These are phyloP conservation scores for Begonia fuchsioides DNA, from an alignment of 306 rosid species.

Conservation along the genomic window DNA sequence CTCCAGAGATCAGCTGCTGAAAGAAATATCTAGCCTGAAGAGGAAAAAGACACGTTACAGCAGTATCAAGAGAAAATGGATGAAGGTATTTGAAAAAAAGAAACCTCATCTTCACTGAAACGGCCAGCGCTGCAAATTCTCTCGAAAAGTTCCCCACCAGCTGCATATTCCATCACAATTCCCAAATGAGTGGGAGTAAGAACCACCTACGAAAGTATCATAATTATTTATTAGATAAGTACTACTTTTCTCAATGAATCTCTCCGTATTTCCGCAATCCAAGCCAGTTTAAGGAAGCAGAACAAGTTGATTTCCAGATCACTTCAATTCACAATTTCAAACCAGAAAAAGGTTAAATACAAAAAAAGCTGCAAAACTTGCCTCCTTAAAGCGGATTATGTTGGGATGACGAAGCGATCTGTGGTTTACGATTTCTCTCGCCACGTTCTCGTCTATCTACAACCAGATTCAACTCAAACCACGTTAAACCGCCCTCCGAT, in stretches of 20 bases:
- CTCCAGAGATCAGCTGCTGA: constrained; percentile 4
- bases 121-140: background rate
- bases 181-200: background rate
- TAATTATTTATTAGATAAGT: no score
- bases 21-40: background rate
- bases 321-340: background rate
- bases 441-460: background rate
- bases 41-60: background rate
- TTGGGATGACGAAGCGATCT: background rate
- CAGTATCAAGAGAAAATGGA: background rate
- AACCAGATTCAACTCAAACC: background rate
- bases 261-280: no score
- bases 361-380: background rate
- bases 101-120: constrained; percentile 2
- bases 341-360: background rate
- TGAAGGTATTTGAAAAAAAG: background rate
- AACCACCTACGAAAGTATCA: background rate
- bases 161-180: background rate
- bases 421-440: background rate
- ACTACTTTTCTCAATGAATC: no score
- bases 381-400: constrained; percentile 1
- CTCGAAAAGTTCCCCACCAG: constrained; percentile 1
- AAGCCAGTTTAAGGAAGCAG: no score
- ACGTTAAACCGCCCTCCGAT: background rate
- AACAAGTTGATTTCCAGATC: no score